A percentile compares a stretch with the other conserved stretches of the same genome.
phyloP scores from a whole-genome alignment of 2,329 filamentous ascomycete genomes.

The Monilinia fructicola region DNA sequence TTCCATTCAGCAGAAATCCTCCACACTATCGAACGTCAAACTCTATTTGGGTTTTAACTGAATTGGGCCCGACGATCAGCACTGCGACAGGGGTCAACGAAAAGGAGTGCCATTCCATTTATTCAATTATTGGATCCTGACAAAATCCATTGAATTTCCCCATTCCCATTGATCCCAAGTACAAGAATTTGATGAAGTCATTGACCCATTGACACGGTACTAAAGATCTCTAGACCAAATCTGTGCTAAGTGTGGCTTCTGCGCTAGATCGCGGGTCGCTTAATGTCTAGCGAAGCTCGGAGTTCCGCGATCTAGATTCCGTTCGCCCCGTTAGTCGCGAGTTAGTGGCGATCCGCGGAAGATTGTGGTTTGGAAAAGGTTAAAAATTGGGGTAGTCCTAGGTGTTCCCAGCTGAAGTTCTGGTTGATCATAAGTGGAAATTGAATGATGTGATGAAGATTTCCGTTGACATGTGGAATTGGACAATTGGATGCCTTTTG shows the following conservation, averaged over 20 bases:
- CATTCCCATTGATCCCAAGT: neutral
- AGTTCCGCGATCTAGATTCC: neutral
- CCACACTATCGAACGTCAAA: neutral
- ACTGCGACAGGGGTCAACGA: neutral
- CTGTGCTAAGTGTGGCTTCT: neutral
- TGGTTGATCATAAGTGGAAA: neutral
- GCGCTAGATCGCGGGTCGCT: neutral
- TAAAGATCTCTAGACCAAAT: neutral
- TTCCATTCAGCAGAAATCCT: neutral
- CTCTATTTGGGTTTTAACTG: neutral
- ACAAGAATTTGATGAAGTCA: constrained; percentile 7
- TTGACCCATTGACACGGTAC: neutral
- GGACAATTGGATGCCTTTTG: neutral
- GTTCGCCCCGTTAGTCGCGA: neutral
- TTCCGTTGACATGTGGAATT: neutral
- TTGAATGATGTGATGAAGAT: neutral
- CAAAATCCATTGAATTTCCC: too few relatives aligned
- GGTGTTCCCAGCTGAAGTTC: neutral
- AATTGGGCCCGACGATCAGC: neutral
- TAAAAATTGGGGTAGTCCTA: neutral
- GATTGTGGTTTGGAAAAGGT: neutral
- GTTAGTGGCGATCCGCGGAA: neutral
- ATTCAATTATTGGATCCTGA: neutral
- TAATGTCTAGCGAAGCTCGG: neutral
- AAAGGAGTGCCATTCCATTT: neutral